Conservation (phyloP, 495 filamentous ascomycete species). For the Tuber calosporum region DNA sequence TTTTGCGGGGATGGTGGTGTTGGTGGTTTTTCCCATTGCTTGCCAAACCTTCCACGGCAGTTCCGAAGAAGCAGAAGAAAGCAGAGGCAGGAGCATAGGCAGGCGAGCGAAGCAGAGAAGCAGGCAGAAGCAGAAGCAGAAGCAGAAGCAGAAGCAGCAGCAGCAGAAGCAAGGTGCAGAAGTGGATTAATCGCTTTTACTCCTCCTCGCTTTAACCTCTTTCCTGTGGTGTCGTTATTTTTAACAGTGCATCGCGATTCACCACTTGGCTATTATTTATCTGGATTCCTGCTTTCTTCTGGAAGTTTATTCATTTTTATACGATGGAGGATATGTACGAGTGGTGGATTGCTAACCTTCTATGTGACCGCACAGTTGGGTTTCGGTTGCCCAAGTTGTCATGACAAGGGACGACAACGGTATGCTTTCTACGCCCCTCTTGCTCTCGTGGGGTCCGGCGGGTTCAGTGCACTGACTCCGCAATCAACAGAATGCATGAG, state of each 20-base stretch:
- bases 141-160: constrained; percentile 1
- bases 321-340: not conserved
- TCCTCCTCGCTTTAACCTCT: not conserved
- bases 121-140: not conserved
- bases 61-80: not conserved
- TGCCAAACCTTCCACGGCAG: not conserved
- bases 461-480: constrained; percentile 23
- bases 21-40: not conserved
- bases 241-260: not conserved
- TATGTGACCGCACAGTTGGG: constrained; percentile 26
- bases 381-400: constrained; percentile 30
- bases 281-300: not conserved
- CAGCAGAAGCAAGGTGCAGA: not conserved
- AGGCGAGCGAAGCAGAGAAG: not conserved
- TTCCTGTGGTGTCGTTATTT: not conserved
- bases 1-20: not conserved
- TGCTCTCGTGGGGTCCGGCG: constrained; percentile 7
- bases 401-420: constrained; percentile 36
- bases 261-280: not conserved
- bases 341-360: constrained; percentile 16
- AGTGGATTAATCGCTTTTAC: not conserved
- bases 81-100: not conserved
- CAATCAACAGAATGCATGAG: constrained; percentile 35
- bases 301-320: not conserved
- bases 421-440: constrained; percentile 10